Conservation (phyloP, 805 yeast species). For the Maudiozyma bulderi region DNA sequence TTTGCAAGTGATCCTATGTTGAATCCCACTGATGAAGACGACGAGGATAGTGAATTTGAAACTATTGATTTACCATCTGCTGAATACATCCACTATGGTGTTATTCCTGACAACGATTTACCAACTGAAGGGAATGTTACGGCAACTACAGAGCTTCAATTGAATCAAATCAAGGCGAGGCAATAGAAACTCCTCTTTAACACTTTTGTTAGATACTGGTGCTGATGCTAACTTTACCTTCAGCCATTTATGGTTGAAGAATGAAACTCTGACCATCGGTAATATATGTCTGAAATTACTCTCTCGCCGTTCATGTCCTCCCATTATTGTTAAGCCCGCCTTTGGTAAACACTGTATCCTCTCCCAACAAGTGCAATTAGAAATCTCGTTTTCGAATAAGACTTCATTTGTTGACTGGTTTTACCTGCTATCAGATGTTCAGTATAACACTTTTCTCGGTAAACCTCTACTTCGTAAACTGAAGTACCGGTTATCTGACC, state of each 20-base stretch:
- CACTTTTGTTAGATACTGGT: neutral
- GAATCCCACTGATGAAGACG: no score
- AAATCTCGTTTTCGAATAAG: neutral
- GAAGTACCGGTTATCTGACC: neutral
- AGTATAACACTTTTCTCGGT: neutral
- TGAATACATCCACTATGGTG: no score
- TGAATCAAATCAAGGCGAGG: no score
- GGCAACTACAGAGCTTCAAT: no score
- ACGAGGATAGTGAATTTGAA: no score
- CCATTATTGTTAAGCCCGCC: neutral
- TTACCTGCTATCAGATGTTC: neutral
- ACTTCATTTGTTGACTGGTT: neutral
- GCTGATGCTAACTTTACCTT: neutral
- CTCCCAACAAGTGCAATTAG: neutral
- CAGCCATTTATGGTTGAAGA: neutral
- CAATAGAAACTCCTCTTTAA: no score
- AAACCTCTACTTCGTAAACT: neutral
- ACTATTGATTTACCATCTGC: no score
- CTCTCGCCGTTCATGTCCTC: neutral
- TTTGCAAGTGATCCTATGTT: no score
- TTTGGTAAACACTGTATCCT: neutral
- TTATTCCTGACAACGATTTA: no score
- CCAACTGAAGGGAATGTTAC: no score
- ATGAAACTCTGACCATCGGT: neutral
- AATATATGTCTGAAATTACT: neutral